Percentiles rank a stretch among this genome's conserved stretches.
Conservation (phyloP, 75 land plant species). For the Picea sitchensis region DNA sequence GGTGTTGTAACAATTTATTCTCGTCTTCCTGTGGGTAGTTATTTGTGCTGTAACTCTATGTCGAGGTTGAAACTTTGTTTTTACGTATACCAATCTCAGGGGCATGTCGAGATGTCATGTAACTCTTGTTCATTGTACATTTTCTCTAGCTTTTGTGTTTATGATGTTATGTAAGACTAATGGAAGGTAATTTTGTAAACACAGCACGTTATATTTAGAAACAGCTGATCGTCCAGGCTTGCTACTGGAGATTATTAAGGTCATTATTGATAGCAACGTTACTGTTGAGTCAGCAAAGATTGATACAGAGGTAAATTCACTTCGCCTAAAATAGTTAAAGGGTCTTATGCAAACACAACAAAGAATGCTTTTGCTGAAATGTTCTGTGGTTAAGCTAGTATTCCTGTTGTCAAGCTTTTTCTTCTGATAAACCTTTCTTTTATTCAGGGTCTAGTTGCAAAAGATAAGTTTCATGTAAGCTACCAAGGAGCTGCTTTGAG, state of each 20-base stretch:
- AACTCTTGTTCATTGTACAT: too few relatives aligned
- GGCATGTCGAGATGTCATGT: too few relatives aligned
- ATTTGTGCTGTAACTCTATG: too few relatives aligned
- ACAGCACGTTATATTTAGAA: slow-evolving; percentile 80
- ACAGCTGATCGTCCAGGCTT: slow-evolving; percentile 95
- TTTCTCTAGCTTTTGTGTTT: too few relatives aligned
- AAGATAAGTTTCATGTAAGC: slow-evolving; percentile 95
- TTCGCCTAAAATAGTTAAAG: neutral
- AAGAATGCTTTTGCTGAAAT: neutral
- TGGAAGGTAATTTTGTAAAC: neutral
- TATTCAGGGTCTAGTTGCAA: slow-evolving; percentile 87
- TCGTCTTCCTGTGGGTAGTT: too few relatives aligned
- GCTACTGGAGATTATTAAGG: slow-evolving; percentile 79
- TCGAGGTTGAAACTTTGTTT: too few relatives aligned
- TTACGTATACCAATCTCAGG: too few relatives aligned
- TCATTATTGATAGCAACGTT: slow-evolving; percentile 69
- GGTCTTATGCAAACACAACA: too few relatives aligned
- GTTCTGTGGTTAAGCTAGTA: neutral
- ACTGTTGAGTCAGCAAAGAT: slow-evolving; percentile 95
- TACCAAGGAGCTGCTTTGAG: slow-evolving; percentile 71
- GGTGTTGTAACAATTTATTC: too few relatives aligned
- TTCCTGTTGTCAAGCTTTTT: slow-evolving; percentile 9
- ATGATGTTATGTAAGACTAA: too few relatives aligned
- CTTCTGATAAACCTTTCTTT: neutral
- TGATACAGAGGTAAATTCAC: slow-evolving; percentile 75